Evolutionary conservation across 1,139 yeast genomes (phyloP), one percentile per base, ranked within the genome.

Genomic region (Debaryomyces sp.): DNA sequence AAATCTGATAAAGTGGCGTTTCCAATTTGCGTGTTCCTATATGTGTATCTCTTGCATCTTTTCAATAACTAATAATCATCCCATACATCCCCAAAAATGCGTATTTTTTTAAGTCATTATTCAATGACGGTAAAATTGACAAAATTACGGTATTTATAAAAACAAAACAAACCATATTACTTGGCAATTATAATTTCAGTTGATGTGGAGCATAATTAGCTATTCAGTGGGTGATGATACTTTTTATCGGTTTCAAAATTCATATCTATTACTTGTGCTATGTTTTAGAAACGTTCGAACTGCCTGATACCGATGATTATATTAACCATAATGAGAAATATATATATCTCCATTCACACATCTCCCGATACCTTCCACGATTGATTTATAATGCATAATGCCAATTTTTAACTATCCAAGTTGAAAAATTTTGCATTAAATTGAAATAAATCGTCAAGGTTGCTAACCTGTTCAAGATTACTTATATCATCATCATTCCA

Each of bases 371-470:
- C 7, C 15, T 13, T 13, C 15, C 7, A 27, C 6, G 5, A n/a
- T n/a, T 4, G 12, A 27, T 24, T 2, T 9, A 5, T 24, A 13
- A 29, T 13, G 33, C 33, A 29, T 30, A 30, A n/a, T 13, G 9
- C 15, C 13, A 13, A 15, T 8, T 30, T n/a, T 34, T 24, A 23
- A 15, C 7, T 24, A 24, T 37, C 3, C 8, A 37, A n/a, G 13
- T 37, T 15, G 8, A 26, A 37, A 13, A 23, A 8, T 24, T 37
- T 37, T 24, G 41, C 5, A 23, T 37, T 32, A 15, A 37, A 37
- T 17, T 37, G 41, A 35, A 56, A 53, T 8, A 57, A 46, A 29
- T 56, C 60, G 38, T 57, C 61, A 43, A 57, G 54, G 30, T 53
- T 53, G 33, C 42, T 54, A 22, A 54, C 53, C 54, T 56, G 49